These are phyloP conservation scores for Fusarium sp. DNA, from an alignment of 2,329 filamentous ascomycete genomes.

Conservation along the genomic window DNA sequence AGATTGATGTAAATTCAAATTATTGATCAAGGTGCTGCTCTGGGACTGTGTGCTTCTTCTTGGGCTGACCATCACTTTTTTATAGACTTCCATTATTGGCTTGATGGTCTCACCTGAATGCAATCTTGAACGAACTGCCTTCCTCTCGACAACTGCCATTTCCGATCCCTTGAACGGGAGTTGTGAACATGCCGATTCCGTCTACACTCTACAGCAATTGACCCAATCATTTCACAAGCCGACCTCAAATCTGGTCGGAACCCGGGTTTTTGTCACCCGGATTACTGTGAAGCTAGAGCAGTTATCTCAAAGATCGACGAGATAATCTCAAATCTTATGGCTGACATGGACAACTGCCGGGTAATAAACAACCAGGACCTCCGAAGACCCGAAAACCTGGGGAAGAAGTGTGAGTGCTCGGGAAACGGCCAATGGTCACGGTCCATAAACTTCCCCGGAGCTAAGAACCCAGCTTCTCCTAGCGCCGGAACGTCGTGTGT, in stretches of 20 bases:
- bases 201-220: no score
- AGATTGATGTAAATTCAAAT: background rate
- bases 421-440: background rate
- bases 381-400: background rate
- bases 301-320: background rate
- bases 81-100: background rate
- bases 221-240: background rate
- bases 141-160: no score
- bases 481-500: background rate
- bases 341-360: background rate
- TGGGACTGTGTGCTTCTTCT: background rate
- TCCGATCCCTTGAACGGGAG: background rate
- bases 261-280: background rate
- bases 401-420: background rate
- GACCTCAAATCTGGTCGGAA: background rate
- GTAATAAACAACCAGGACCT: background rate
- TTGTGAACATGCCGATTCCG: background rate
- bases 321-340: background rate
- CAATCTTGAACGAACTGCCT: background rate
- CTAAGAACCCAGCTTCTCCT: background rate
- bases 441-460: background rate
- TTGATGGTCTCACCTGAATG: background rate
- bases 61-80: background rate
- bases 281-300: background rate
- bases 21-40: background rate